A percentile compares a stretch with the other conserved stretches of the same genome.
Conservation (phyloP, 2,329 filamentous ascomycete species). For the Fusarium veterinarium region DNA sequence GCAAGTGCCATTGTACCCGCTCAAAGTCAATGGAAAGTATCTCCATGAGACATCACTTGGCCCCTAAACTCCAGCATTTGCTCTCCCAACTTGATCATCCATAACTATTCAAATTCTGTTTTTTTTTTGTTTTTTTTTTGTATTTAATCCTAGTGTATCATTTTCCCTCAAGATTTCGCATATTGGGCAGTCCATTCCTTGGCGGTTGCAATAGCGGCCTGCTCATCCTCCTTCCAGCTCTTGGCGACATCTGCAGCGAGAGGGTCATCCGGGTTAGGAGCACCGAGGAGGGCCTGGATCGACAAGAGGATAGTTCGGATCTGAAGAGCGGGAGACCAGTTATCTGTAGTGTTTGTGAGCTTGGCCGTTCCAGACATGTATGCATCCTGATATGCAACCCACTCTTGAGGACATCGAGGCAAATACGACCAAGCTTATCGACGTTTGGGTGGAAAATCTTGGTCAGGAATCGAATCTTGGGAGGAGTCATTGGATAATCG, state of each 20-base stretch:
- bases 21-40: constrained; percentile 25
- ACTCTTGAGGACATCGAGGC: constrained; percentile 98
- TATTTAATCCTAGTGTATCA: constrained; percentile 10
- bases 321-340: constrained; percentile 98
- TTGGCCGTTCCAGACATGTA: not conserved
- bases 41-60: constrained; percentile 27
- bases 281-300: constrained; percentile 94
- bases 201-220: constrained; percentile 90
- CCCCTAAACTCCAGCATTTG: constrained; percentile 35
- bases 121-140: not conserved
- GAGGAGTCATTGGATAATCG: constrained; percentile 99
- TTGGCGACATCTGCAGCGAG: constrained; percentile 97
- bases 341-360: constrained; percentile 69
- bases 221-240: constrained; percentile 97
- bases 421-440: constrained; percentile 96
- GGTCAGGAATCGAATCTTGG: constrained; percentile 97
- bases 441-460: constrained; percentile 99
- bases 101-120: constrained; percentile 18
- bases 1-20: constrained; percentile 28
- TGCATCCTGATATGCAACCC: constrained; percentile 46
- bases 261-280: constrained; percentile 98
- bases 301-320: constrained; percentile 99
- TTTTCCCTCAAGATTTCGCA: constrained; percentile 64
- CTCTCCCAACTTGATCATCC: constrained; percentile 9
- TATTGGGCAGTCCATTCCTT: constrained; percentile 91